Conservation (phyloP, 345 rosid genomes). For the Arabidopsis arenosa region DNA sequence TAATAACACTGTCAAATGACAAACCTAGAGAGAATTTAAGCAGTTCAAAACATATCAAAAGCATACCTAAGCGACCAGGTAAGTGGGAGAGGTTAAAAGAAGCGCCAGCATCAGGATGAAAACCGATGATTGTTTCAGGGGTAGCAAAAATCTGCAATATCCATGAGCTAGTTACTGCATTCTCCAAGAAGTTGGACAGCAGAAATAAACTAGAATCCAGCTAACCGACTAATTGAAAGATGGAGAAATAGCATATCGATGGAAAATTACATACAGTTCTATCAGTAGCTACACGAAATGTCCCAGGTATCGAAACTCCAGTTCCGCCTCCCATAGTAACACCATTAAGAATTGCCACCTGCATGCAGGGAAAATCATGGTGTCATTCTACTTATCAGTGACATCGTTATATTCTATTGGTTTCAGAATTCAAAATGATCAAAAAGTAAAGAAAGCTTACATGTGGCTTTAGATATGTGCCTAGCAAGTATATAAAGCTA, state of each 20-base stretch:
- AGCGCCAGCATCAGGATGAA: conserved; percentile 98
- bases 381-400: conserved; percentile 12
- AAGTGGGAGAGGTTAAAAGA: conserved; percentile 87
- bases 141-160: conserved; percentile 84
- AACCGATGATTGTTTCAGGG: conserved; percentile 91
- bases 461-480: conserved; percentile 57
- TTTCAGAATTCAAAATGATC: conserved; percentile 18
- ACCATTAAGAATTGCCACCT: conserved; percentile 90
- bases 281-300: conserved; percentile 80
- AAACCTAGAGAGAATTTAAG: conserved; percentile 2
- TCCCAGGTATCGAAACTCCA: conserved; percentile 92
- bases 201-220: conserved; percentile 31
- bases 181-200: conserved; percentile 16
- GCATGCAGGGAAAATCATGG: conserved; percentile 29
- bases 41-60: conserved; percentile 25
- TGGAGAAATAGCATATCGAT: neutral
- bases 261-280: conserved; percentile 65
- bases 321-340: conserved; percentile 97
- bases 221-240: neutral
- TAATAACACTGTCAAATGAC: conserved; percentile 20
- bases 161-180: conserved; percentile 18
- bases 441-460: conserved; percentile 42
- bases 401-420: neutral
- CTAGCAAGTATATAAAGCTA: conserved; percentile 48
- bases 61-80: conserved; percentile 84